A percentile compares a stretch with the other conserved stretches of the same genome.
Evolutionary conservation across 2,329 filamentous ascomycete species (phyloP).

Genomic region (Monilinia aucupariae): DNA sequence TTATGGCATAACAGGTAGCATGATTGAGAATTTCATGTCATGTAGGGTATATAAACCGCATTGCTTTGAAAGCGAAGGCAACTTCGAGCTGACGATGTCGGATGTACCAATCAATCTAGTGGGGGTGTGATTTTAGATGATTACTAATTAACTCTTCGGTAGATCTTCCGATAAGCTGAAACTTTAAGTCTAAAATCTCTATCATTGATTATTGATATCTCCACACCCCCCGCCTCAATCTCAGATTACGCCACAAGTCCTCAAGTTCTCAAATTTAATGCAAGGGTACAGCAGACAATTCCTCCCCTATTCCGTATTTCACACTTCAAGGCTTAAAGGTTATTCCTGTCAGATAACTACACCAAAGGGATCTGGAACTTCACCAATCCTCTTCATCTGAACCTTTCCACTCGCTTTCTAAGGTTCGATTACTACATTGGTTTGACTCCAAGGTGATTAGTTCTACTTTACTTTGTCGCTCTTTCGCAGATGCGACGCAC

Average conservation of each 20-base stretch:
- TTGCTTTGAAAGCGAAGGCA: slow-evolving; percentile 7
- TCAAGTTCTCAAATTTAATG: slow-evolving; percentile 3
- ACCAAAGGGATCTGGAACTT: slow-evolving; percentile 2
- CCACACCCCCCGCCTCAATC: background rate
- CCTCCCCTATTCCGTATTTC: slow-evolving; percentile 10
- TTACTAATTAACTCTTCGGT: background rate
- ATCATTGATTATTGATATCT: slow-evolving; percentile 2
- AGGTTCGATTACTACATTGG: slow-evolving; percentile 10
- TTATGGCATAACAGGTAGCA: background rate
- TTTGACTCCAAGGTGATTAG: slow-evolving; percentile 12
- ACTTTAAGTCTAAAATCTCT: background rate
- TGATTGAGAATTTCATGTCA: background rate
- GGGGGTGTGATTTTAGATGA: background rate
- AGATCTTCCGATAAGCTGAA: slow-evolving; percentile 2
- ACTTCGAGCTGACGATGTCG: slow-evolving; percentile 12
- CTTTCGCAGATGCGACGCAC: slow-evolving; percentile 54
- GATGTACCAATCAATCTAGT: too few species aligned
- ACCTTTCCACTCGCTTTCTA: slow-evolving; percentile 16
- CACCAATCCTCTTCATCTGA: slow-evolving; percentile 8
- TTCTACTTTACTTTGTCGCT: slow-evolving; percentile 13
- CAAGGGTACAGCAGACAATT: background rate
- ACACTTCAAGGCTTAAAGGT: slow-evolving; percentile 19
- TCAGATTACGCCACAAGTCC: background rate
- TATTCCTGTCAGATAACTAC: background rate
- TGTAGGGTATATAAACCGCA: background rate